phyloP scores from a whole-genome alignment of 2,329 filamentous ascomycete genomes.

The Trichoderma polysporum region DNA sequence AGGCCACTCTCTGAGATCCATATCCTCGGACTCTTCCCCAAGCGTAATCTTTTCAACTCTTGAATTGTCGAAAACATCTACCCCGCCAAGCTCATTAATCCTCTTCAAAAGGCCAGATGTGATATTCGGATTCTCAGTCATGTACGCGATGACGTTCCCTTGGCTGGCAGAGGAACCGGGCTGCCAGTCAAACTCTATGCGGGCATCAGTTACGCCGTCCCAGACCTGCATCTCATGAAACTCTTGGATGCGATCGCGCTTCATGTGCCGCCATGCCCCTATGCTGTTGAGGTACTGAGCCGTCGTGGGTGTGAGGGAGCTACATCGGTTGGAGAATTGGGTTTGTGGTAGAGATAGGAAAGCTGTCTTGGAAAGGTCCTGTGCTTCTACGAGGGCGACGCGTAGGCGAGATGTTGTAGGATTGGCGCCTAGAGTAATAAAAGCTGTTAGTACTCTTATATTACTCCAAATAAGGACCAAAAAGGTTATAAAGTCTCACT shows the following conservation, averaged over 20 bases:
- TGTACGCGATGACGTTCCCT: conserved; percentile 78
- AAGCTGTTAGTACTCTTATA: neutral
- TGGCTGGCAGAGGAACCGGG: conserved; percentile 39
- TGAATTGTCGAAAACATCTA: conserved; percentile 72
- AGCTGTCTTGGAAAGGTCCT: conserved; percentile 71
- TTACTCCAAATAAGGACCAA: neutral
- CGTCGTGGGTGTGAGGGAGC: conserved; percentile 86
- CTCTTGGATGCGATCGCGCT: conserved; percentile 71
- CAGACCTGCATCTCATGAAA: conserved; percentile 98
- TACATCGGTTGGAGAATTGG: conserved; percentile 89
- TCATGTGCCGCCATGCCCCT: conserved; percentile 80
- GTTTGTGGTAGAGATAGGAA: conserved; percentile 65
- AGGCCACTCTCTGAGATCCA: conserved; percentile 86
- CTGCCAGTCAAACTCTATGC: conserved; percentile 83
- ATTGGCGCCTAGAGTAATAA: conserved; percentile 61
- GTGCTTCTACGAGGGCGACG: conserved; percentile 85
- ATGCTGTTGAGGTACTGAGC: conserved; percentile 79
- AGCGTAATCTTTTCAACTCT: conserved; percentile 78
- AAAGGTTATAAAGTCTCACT: neutral
- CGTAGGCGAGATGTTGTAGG: conserved; percentile 73
- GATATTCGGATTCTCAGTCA: conserved; percentile 93
- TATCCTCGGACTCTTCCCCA: conserved; percentile 64
- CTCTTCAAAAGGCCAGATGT: conserved; percentile 73
- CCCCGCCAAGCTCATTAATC: conserved; percentile 65
- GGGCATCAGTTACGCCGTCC: conserved; percentile 86